A percentile compares a stretch with the other conserved stretches of the same genome.
Conservation (phyloP, 495 filamentous ascomycete genomes). For the Tuber melanosporum region DNA sequence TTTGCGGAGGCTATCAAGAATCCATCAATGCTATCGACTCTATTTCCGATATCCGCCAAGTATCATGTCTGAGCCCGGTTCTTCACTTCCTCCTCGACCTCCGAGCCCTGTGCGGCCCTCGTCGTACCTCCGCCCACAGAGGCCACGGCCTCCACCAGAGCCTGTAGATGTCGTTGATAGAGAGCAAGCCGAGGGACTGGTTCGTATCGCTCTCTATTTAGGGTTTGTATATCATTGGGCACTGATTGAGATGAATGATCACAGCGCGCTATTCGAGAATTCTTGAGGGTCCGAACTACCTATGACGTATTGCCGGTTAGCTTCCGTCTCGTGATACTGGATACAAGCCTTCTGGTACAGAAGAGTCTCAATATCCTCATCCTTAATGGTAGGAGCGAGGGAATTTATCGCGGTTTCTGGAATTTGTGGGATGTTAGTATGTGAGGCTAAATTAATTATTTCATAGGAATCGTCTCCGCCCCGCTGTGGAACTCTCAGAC, state of each 20-base stretch:
- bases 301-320: constrained; percentile 99
- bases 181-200: constrained; percentile 89
- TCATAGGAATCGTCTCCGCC: constrained; percentile 88
- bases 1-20: neutral
- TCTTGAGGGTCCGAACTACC: constrained; percentile 90
- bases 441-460: constrained; percentile 7
- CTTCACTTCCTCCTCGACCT: constrained; percentile 18
- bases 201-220: constrained; percentile 48
- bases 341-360: constrained; percentile 89
- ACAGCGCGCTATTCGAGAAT: constrained; percentile 69
- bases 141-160: constrained; percentile 53
- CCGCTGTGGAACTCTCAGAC: constrained; percentile 95
- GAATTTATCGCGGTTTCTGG: neutral
- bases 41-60: constrained; percentile 23
- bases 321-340: constrained; percentile 91
- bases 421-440: neutral
- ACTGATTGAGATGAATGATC: constrained; percentile 15
- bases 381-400: constrained; percentile 70
- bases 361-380: constrained; percentile 93
- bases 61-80: constrained; percentile 35
- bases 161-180: constrained; percentile 70
- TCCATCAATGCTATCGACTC: constrained; percentile 29
- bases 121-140: constrained; percentile 67
- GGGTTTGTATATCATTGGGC: constrained; percentile 10
- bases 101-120: constrained; percentile 62